Conservation (phyloP, 176 grass and related monocot genomes). For the Leersia perrieri region DNA sequence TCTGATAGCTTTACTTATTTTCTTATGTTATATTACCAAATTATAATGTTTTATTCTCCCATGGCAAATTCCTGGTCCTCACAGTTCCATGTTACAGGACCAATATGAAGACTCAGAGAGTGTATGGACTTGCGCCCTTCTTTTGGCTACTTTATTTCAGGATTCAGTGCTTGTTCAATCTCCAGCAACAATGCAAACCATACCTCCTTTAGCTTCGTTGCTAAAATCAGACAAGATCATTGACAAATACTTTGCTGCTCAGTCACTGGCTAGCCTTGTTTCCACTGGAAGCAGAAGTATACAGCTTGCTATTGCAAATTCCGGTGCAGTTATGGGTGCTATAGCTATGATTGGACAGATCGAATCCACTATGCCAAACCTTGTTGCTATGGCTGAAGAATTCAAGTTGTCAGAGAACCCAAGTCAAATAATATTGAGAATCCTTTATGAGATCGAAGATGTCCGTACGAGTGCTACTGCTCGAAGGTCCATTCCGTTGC, state of each 20-base stretch:
- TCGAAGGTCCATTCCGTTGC: constrained; percentile 81
- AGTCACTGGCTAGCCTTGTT: constrained; percentile 86
- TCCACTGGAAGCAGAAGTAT: constrained; percentile 68
- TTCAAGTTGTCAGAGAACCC: constrained; percentile 72
- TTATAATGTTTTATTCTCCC: constrained; percentile 27
- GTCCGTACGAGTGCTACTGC: constrained; percentile 64
- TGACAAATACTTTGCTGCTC: constrained; percentile 86
- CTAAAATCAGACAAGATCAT: constrained; percentile 74
- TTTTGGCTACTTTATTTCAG: constrained; percentile 91
- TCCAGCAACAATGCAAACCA: constrained; percentile 55
- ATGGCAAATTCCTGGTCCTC: constrained; percentile 22
- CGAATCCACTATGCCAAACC: constrained; percentile 68
- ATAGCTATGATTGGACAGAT: constrained; percentile 77
- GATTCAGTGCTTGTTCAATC: constrained; percentile 74
- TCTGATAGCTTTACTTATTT: constrained; percentile 4
- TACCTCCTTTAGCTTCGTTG: constrained; percentile 78
- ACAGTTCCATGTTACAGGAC: constrained; percentile 52
- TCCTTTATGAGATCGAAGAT: constrained; percentile 81
- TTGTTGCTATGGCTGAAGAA: constrained; percentile 64
- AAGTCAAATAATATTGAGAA: constrained; percentile 70
- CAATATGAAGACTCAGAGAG: constrained; percentile 71
- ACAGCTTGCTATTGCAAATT: constrained; percentile 85
- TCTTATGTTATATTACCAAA: constrained; percentile 19
- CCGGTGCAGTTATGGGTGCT: constrained; percentile 73
- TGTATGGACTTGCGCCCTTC: constrained; percentile 75